Evolutionary conservation across 1,139 yeast species (phyloP).

Genomic region (Ashbya aceris): DNA sequence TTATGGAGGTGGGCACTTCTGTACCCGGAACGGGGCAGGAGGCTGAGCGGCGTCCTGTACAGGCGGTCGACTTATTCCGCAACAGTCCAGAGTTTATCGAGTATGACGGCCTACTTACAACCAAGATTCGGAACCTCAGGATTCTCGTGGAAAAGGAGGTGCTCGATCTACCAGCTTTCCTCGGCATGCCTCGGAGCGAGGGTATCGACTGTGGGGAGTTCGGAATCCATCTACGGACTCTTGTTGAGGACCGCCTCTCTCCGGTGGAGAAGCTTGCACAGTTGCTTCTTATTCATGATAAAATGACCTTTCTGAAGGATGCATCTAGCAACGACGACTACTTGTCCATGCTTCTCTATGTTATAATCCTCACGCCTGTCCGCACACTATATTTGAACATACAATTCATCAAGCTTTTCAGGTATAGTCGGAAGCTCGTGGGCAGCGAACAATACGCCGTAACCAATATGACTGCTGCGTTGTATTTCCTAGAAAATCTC

Average conservation of each 20-base stretch:
- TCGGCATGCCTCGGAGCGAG: slow-evolving; percentile 13
- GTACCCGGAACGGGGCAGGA: slow-evolving; percentile 13
- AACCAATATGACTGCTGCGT: slow-evolving; percentile 58
- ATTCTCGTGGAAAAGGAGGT: slow-evolving; percentile 14
- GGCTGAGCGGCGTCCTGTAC: slow-evolving; percentile 9
- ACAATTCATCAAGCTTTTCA: slow-evolving; percentile 46
- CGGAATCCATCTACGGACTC: slow-evolving; percentile 11
- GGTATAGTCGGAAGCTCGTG: slow-evolving; percentile 37
- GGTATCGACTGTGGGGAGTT: slow-evolving; percentile 9
- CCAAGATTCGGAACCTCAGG: slow-evolving; percentile 18
- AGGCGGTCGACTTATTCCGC: slow-evolving; percentile 17
- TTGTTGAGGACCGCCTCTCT: slow-evolving; percentile 19
- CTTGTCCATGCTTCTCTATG: slow-evolving; percentile 46
- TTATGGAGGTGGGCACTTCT: slow-evolving; percentile 27
- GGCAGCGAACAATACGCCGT: slow-evolving; percentile 51
- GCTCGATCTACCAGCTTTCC: slow-evolving; percentile 19
- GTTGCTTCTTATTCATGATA: slow-evolving; percentile 22
- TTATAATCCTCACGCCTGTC: slow-evolving; percentile 38
- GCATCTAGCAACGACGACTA: slow-evolving; percentile 37
- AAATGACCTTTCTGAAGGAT: slow-evolving; percentile 16
- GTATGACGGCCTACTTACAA: slow-evolving; percentile 21
- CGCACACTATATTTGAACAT: slow-evolving; percentile 40
- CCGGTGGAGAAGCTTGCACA: slow-evolving; percentile 25
- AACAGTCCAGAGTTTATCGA: slow-evolving; percentile 27
- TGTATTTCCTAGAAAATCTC: slow-evolving; percentile 43